Evolutionary conservation across 2,329 filamentous ascomycete species (phyloP).

Genomic region (Epichloe glyceriae): DNA sequence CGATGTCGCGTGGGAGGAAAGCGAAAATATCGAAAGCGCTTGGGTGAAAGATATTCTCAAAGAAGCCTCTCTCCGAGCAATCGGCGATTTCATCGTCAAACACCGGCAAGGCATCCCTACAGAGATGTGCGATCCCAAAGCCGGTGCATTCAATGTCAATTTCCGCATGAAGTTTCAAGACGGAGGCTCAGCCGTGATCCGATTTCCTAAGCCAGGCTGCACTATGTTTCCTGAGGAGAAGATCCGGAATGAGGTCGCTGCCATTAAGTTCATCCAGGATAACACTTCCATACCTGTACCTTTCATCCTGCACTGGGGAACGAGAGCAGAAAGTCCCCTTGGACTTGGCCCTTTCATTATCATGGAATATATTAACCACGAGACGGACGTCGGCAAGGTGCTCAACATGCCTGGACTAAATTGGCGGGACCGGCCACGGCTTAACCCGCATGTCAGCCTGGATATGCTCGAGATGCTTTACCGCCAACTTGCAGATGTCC

Average conservation of each 20-base stretch:
- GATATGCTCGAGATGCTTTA: slow-evolving; percentile 1
- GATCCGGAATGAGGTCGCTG: slow-evolving; percentile 7
- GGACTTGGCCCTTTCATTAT: slow-evolving; percentile 7
- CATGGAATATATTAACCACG: slow-evolving; percentile 8
- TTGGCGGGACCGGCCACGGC: too few relatives aligned
- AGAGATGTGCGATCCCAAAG: slow-evolving; percentile 2
- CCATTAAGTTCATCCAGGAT: slow-evolving; percentile 6
- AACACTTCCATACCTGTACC: slow-evolving; percentile 6
- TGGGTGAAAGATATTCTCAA: too few relatives aligned
- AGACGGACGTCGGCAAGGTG: slow-evolving; percentile 2
- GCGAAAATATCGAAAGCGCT: too few relatives aligned
- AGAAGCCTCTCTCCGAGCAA: too few relatives aligned
- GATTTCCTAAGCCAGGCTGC: slow-evolving; percentile 5
- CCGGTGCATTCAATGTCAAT: slow-evolving; percentile 2
- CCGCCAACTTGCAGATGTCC: slow-evolving; percentile 1
- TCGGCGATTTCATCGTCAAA: slow-evolving; percentile 1
- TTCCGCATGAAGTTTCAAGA: slow-evolving; percentile 7
- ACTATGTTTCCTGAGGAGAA: slow-evolving; percentile 8
- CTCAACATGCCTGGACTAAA: too few relatives aligned
- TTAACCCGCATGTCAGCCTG: neutral
- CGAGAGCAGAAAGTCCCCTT: slow-evolving; percentile 6
- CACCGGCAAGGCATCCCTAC: slow-evolving; percentile 1
- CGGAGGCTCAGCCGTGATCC: slow-evolving; percentile 3
- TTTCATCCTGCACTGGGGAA: slow-evolving; percentile 8
- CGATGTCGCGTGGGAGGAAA: too few relatives aligned